Percentiles rank a stretch among this genome's conserved stretches.
Evolutionary conservation across 805 yeast genomes (phyloP).

Genomic region (Metschnikowia cubensis): DNA sequence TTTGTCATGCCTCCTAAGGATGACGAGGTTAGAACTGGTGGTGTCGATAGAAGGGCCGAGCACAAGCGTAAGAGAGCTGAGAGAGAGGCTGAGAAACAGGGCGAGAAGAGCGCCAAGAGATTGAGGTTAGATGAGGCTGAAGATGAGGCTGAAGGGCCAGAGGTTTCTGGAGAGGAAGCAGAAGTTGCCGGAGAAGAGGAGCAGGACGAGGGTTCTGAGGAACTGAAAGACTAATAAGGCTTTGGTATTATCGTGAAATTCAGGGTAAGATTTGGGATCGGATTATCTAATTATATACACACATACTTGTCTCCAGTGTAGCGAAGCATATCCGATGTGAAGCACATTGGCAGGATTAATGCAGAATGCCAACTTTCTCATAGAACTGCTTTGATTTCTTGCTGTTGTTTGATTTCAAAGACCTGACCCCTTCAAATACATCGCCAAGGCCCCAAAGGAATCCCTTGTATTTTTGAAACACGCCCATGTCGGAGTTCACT

Average conservation of each 20-base stretch:
- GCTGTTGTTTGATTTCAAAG: background rate
- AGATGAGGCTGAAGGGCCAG: conserved; percentile 19
- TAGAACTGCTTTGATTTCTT: background rate
- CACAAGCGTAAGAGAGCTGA: conserved; percentile 53
- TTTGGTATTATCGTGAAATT: background rate
- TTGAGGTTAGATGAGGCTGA: conserved; percentile 20
- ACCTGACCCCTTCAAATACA: conserved; percentile 10
- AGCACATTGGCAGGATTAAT: background rate
- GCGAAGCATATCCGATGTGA: background rate
- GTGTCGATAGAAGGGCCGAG: conserved; percentile 50
- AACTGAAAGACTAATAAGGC: background rate
- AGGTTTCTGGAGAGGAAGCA: conserved; percentile 16
- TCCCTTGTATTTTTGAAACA: conserved; percentile 41
- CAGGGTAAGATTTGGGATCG: conserved; percentile 4
- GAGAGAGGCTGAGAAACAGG: conserved; percentile 34
- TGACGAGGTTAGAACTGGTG: conserved; percentile 50
- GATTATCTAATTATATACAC: conserved; percentile 5
- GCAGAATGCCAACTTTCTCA: background rate
- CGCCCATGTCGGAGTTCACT: conserved; percentile 19
- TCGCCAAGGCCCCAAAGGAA: conserved; percentile 49
- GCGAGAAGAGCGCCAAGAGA: conserved; percentile 24
- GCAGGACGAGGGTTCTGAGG: conserved; percentile 13
- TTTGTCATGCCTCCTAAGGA: conserved; percentile 90
- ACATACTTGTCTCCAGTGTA: conserved; percentile 1
- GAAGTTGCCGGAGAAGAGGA: conserved; percentile 13